A percentile compares a stretch with the other conserved stretches of the same genome.
These are phyloP conservation scores for Coemansia sp. DNA, from an alignment of 192 early-diverging fungal genomes.

Conservation along the genomic window DNA sequence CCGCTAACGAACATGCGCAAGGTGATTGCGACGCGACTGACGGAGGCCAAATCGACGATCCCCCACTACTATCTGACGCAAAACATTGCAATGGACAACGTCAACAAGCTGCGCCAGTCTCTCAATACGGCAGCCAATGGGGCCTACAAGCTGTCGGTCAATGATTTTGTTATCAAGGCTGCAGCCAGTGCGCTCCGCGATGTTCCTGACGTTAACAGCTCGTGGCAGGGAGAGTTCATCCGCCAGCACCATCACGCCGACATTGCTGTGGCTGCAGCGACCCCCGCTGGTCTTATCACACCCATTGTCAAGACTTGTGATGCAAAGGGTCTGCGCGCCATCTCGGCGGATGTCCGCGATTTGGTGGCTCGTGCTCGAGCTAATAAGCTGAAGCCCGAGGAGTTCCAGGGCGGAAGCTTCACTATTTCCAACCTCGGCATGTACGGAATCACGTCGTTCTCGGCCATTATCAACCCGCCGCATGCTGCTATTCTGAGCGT, in stretches of 20 bases:
- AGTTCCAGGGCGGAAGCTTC: constrained; percentile 98
- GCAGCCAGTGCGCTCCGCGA: constrained; percentile 84
- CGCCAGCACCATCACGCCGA: constrained; percentile 94
- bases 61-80: constrained; percentile 84
- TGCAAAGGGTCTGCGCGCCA: constrained; percentile 80
- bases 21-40: constrained; percentile 76
- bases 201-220: constrained; percentile 93
- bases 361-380: constrained; percentile 82
- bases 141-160: constrained; percentile 96
- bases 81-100: constrained; percentile 89
- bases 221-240: constrained; percentile 79
- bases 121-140: constrained; percentile 86
- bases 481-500: constrained; percentile 94
- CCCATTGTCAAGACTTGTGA: constrained; percentile 89
- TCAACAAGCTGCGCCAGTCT: constrained; percentile 82
- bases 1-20: constrained; percentile 79
- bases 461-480: constrained; percentile 98
- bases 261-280: constrained; percentile 95
- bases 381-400: constrained; percentile 90
- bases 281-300: constrained; percentile 92
- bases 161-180: constrained; percentile 99
- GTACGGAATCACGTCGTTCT: constrained; percentile 93
- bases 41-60: constrained; percentile 73
- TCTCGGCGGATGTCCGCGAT: constrained; percentile 85
- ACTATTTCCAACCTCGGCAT: constrained; percentile 99